Evolutionary conservation across 495 filamentous ascomycete species (phyloP).

Genomic region (Hyaloscypha bicolor): DNA sequence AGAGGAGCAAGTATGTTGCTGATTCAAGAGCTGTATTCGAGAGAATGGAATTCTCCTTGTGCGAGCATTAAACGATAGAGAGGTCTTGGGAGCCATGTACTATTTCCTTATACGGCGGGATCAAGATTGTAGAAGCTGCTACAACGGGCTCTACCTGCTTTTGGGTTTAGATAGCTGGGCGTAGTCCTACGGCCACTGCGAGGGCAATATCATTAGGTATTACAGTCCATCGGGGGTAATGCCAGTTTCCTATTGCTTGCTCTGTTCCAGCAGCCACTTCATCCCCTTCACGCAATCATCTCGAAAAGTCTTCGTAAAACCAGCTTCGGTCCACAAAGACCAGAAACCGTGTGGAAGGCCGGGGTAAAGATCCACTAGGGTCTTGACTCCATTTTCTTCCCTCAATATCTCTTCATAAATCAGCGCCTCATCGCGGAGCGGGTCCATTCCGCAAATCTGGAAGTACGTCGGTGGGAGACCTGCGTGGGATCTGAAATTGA

Average conservation of each 20-base stretch:
- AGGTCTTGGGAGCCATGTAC: too few relatives aligned
- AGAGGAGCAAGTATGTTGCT: too few relatives aligned
- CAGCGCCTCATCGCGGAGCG: conserved; percentile 44
- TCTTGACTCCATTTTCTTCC: conserved; percentile 38
- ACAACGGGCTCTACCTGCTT: too few relatives aligned
- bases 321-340: conserved; percentile 33
- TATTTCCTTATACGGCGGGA: too few relatives aligned
- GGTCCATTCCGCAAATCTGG: conserved; percentile 44
- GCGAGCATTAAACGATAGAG: too few relatives aligned
- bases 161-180: too few relatives aligned
- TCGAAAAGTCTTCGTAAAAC: conserved; percentile 16
- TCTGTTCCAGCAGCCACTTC: conserved; percentile 21
- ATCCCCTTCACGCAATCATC: conserved; percentile 20
- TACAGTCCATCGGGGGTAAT: background rate
- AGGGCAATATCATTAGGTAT: too few relatives aligned
- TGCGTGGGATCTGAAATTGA: conserved; percentile 30
- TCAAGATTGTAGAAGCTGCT: too few relatives aligned
- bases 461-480: conserved; percentile 39
- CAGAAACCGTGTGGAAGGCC: conserved; percentile 50
- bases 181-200: too few relatives aligned
- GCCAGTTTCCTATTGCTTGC: background rate
- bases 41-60: too few relatives aligned
- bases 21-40: too few relatives aligned
- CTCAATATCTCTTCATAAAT: conserved; percentile 45
- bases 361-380: conserved; percentile 41